Percentiles rank a stretch among this genome's conserved stretches.
Conservation (phyloP, 768 basidiomycete species). For the Rubroboletus pulcherrimus region DNA sequence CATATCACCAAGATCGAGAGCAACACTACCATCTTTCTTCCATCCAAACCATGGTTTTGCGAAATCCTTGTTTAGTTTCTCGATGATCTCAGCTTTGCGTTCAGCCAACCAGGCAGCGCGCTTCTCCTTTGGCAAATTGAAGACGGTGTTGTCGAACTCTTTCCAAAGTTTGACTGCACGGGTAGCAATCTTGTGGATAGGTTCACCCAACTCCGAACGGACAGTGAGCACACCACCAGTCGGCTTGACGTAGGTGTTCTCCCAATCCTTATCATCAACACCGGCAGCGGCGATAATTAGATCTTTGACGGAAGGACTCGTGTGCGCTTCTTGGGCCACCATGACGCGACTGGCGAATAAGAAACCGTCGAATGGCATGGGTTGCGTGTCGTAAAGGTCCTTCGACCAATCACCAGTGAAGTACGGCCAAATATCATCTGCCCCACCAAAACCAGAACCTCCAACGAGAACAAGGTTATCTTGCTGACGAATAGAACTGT, state of each 20-base stretch:
- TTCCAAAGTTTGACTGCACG: slow-evolving; percentile 98
- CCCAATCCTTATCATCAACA: slow-evolving; percentile 87
- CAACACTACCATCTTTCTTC: slow-evolving; percentile 88
- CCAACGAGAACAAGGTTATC: slow-evolving; percentile 86
- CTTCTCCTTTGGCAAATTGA: slow-evolving; percentile 95
- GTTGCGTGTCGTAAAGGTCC: slow-evolving; percentile 74
- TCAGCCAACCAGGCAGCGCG: slow-evolving; percentile 82
- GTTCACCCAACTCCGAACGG: slow-evolving; percentile 95
- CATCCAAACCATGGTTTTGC: slow-evolving; percentile 96
- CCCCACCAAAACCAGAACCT: slow-evolving; percentile 94
- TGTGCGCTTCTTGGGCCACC: slow-evolving; percentile 99
- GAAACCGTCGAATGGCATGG: slow-evolving; percentile 99
- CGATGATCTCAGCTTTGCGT: slow-evolving; percentile 85
- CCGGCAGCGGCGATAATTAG: slow-evolving; percentile 93
- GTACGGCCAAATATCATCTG: slow-evolving; percentile 95
- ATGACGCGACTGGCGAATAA: slow-evolving; percentile 95
- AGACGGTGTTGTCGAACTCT: slow-evolving; percentile 96
- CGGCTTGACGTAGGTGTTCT: slow-evolving; percentile 89
- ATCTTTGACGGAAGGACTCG: slow-evolving; percentile 91
- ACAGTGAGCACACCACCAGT: slow-evolving; percentile 97
- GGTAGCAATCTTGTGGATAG: slow-evolving; percentile 98
- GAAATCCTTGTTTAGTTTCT: slow-evolving; percentile 91
- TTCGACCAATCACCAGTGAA: slow-evolving; percentile 94
- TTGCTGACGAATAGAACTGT: slow-evolving; percentile 84
- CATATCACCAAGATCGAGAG: slow-evolving; percentile 90